Conservation (phyloP, 768 basidiomycete genomes). For the Boletus subcaerulescens region DNA sequence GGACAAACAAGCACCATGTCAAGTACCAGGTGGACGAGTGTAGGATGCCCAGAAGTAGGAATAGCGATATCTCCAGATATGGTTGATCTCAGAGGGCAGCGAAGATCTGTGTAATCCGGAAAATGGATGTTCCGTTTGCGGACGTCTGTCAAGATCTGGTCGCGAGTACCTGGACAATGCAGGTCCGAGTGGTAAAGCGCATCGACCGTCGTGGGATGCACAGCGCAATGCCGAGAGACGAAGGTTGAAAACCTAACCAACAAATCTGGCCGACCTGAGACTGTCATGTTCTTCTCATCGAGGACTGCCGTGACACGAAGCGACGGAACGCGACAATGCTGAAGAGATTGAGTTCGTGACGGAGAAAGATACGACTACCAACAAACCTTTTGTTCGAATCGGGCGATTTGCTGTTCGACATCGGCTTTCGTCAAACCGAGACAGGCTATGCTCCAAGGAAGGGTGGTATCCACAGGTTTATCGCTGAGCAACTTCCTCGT, state of each 20-base stretch:
- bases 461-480: conserved; percentile 19
- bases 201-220: conserved; percentile 45
- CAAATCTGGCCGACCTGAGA: conserved; percentile 56
- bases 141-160: conserved; percentile 45
- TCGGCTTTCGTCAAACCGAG: conserved; percentile 29
- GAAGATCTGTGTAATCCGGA: conserved; percentile 46
- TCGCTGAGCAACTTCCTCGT: conserved; percentile 22
- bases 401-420: conserved; percentile 25
- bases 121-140: conserved; percentile 45
- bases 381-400: conserved; percentile 24
- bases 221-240: conserved; percentile 34
- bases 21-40: conserved; percentile 40
- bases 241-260: conserved; percentile 42
- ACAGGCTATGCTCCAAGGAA: conserved; percentile 49
- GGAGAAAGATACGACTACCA: not conserved
- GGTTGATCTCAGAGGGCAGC: conserved; percentile 47
- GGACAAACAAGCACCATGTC: conserved; percentile 45
- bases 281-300: conserved; percentile 46
- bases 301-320: conserved; percentile 53
- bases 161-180: conserved; percentile 29
- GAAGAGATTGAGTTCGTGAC: not conserved
- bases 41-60: conserved; percentile 15
- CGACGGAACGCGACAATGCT: conserved; percentile 16
- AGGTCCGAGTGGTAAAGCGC: conserved; percentile 51
- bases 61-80: conserved; percentile 39